Conservation (phyloP, 305 asterid genomes). For the Fraxinus dipetala region DNA sequence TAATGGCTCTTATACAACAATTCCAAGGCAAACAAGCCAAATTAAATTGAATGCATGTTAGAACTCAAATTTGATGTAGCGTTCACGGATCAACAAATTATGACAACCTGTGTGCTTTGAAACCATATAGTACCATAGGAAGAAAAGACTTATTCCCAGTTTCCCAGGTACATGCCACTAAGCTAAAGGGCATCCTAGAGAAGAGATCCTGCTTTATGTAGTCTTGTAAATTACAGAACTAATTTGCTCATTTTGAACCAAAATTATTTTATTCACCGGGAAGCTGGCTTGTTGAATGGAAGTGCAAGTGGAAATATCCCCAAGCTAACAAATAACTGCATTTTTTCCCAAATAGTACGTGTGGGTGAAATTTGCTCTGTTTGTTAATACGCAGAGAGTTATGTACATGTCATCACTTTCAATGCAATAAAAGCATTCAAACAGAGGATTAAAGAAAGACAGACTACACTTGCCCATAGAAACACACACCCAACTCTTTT, state of each 20-base stretch:
- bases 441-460: neutral
- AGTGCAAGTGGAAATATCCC: neutral
- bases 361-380: neutral
- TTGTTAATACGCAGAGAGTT: neutral
- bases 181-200: neutral
- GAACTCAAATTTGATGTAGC: neutral
- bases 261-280: neutral
- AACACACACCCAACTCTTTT: neutral
- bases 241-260: neutral
- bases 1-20: neutral
- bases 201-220: neutral
- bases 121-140: neutral
- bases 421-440: neutral
- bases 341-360: neutral
- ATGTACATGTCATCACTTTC: neutral
- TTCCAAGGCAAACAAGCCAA: slow-evolving; percentile 2
- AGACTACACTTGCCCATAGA: neutral
- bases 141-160: neutral
- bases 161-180: neutral
- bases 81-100: neutral
- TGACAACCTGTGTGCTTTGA: neutral
- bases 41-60: neutral
- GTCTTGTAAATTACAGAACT: neutral
- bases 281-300: neutral
- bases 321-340: neutral